These are phyloP conservation scores for Calonectria pseudoreteaudii DNA, from an alignment of 2,329 filamentous ascomycete genomes.

Conservation along the genomic window DNA sequence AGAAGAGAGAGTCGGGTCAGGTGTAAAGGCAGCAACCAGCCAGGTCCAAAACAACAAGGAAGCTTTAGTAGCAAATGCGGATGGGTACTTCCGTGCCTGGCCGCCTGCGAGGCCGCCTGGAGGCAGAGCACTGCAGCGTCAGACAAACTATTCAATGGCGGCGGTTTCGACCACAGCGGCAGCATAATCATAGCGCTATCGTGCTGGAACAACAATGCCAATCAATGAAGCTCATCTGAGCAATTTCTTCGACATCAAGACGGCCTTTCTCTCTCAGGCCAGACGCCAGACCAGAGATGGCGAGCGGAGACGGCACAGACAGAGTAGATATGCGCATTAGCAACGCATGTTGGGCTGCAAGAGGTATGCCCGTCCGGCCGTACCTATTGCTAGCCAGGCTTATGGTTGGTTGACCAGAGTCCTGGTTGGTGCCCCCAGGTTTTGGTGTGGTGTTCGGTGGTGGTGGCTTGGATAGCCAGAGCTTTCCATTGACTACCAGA, in stretches of 20 bases:
- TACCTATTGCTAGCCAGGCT: constrained; percentile 27
- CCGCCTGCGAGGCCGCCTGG: constrained; percentile 16
- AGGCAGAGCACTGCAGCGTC: constrained; percentile 12
- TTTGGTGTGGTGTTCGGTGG: constrained; percentile 19
- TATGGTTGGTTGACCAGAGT: constrained; percentile 27
- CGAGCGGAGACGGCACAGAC: constrained; percentile 22
- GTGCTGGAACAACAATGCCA: not conserved
- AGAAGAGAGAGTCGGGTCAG: constrained; percentile 19
- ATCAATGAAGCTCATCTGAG: not conserved
- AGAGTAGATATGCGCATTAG: constrained; percentile 31
- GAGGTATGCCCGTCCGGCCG: constrained; percentile 30
- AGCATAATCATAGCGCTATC: not conserved
- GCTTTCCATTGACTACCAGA: constrained; percentile 15
- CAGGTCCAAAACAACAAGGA: constrained; percentile 27
- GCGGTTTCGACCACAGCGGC: not conserved
- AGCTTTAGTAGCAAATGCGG: constrained; percentile 23
- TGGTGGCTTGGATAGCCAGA: constrained; percentile 17
- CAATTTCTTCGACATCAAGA: not conserved
- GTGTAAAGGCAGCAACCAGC: constrained; percentile 22
- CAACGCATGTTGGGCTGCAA: constrained; percentile 39
- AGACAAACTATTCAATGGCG: constrained; percentile 14
- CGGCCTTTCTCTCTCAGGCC: constrained; percentile 9
- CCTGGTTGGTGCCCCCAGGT: constrained; percentile 29
- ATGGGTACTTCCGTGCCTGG: constrained; percentile 20
- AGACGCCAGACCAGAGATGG: not conserved